phyloP scores from a whole-genome alignment of 257 asterid species.

The Nicotiana tomentosiformis region DNA sequence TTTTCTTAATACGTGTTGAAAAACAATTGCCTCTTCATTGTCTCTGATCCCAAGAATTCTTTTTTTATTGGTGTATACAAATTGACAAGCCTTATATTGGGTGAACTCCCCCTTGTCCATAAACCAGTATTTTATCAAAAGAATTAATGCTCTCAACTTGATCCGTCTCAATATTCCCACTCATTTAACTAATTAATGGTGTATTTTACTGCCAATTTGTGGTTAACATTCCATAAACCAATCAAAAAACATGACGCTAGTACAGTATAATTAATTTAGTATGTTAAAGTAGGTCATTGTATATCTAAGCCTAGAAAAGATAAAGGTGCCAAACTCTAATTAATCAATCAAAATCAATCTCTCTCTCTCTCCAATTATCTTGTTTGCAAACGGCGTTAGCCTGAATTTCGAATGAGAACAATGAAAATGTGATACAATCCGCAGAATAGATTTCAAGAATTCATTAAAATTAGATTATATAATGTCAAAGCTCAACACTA shows the following conservation, averaged over 20 bases:
- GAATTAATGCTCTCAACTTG: not conserved
- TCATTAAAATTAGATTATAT: not conserved
- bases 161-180: not conserved
- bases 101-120: slow-evolving; percentile 18
- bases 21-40: slow-evolving; percentile 7
- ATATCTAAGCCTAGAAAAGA: not conserved
- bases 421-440: not conserved
- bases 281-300: not conserved
- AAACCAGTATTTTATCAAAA: not conserved
- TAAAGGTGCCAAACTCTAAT: not conserved
- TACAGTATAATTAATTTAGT: not conserved
- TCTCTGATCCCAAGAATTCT: slow-evolving; percentile 12
- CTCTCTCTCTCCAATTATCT: not conserved
- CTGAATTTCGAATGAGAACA: not conserved
- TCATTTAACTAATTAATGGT: not conserved
- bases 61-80: not conserved
- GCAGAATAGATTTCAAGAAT: not conserved
- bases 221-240: not conserved
- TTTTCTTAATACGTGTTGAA: not conserved
- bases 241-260: not conserved
- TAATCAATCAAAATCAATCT: not conserved
- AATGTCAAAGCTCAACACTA: not conserved
- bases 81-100: slow-evolving; percentile 4
- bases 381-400: not conserved
- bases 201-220: not conserved